Evolutionary conservation across 2,329 filamentous ascomycete species (phyloP), one percentile per base, ranked within the genome.

Genomic region (Fusarium torulosum): DNA sequence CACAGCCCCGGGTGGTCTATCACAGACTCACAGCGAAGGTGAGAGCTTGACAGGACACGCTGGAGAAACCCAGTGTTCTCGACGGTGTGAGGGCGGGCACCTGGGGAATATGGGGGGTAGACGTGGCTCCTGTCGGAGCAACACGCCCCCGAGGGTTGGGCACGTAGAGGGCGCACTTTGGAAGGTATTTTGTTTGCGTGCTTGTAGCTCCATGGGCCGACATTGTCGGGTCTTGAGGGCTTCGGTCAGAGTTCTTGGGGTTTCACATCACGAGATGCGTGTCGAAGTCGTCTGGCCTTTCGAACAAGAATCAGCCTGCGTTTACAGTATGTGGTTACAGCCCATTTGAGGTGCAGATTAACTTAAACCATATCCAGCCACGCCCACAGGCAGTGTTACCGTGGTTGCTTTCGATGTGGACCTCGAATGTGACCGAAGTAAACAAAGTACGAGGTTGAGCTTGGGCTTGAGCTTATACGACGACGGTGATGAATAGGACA

Each of bases 91-190:
- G 56, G 57, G 33, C 63, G 44, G 63, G 42, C 57, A 60, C 61
- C 43, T 50, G 27, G 45, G 47, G 59, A 45, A 69, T 56, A 68
- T 63, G 63, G 69, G 64, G 59, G 67, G 60, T 37, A 57, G 67
- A 72, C 70, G 70, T 72, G 70, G 70, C 70, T 71, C 67, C 61
- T 72, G 61, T 71, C 45, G 44, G 58, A 58, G 54, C 55, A 72
- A 66, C 53, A 72, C 55, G 67, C 67, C 67, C 66, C 59, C 46
- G 38, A 29, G 59, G 29, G 47, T 33, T 33, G 25, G 44, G 35
- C 33, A 19, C 25, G 50, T 53, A 51, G 44, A 66, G 46, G 29
- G 41, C 25, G 50, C 59, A 57, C 38, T 46, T 45, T 42, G 33
- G 33, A 42, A 15, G 43, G 44, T 13, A 29, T 31, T 35, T 37